Evolutionary conservation across 2,329 filamentous ascomycete species (phyloP).

Genomic region (Exophiala dermatitidis): DNA sequence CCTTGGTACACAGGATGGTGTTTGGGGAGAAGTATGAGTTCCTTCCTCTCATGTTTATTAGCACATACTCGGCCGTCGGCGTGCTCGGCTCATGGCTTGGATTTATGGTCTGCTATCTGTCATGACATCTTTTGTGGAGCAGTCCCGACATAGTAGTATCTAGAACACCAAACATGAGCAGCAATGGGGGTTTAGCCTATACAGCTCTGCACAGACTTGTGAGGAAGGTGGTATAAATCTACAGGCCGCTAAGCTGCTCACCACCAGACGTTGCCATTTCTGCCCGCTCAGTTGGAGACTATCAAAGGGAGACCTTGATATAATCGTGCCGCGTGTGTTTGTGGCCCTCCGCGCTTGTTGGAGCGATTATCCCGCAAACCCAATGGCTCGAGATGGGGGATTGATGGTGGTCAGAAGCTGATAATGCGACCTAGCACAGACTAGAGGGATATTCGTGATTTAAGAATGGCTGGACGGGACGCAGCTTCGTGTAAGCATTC

Average conservation of each 20-base stretch:
- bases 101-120: conserved; percentile 87
- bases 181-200: too few relatives aligned
- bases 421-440: conserved; percentile 5
- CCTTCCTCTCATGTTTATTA: conserved; percentile 92
- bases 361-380: too few relatives aligned
- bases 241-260: too few relatives aligned
- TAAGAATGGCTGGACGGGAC: conserved; percentile 5
- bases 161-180: too few relatives aligned
- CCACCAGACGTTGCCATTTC: too few relatives aligned
- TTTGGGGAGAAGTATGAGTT: conserved; percentile 84
- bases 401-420: not conserved
- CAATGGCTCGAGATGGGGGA: not conserved
- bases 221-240: too few relatives aligned
- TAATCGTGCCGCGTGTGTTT: too few relatives aligned
- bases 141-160: not conserved
- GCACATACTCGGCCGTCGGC: conserved; percentile 88
- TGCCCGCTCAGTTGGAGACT: too few relatives aligned
- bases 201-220: too few relatives aligned
- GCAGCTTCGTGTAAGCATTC: conserved; percentile 7
- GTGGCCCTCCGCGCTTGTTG: too few relatives aligned
- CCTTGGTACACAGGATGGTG: conserved; percentile 70
- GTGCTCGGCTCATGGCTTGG: conserved; percentile 93
- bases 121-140: conserved; percentile 29
- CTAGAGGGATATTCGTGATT: not conserved
- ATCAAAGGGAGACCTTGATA: too few relatives aligned